A percentile compares a stretch with the other conserved stretches of the same genome.
These are phyloP conservation scores for Pleurotus sapidus DNA, from an alignment of 768 basidiomycete species.

Conservation along the genomic window DNA sequence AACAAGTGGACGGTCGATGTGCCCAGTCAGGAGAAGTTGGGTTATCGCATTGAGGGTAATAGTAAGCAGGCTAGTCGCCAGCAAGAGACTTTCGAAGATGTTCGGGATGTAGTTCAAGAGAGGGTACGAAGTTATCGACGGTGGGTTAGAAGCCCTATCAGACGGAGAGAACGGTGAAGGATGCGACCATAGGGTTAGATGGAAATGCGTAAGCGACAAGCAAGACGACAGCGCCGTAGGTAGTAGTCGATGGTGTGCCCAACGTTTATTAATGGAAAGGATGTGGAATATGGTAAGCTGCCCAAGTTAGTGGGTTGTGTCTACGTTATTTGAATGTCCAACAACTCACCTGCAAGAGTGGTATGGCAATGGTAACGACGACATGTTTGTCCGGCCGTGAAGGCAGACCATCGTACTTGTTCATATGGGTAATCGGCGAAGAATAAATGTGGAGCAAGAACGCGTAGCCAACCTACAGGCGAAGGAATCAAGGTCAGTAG, in stretches of 20 bases:
- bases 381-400: constrained; percentile 73
- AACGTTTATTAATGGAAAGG: constrained; percentile 59
- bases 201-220: constrained; percentile 65
- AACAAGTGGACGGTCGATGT: constrained; percentile 57
- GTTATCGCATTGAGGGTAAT: constrained; percentile 59
- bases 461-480: constrained; percentile 66
- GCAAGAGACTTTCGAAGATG: constrained; percentile 63
- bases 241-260: constrained; percentile 65
- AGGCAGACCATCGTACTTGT: constrained; percentile 39
- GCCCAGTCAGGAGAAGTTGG: constrained; percentile 62
- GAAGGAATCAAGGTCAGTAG: constrained; percentile 1
- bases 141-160: neutral
- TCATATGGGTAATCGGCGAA: constrained; percentile 55
- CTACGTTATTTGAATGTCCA: neutral
- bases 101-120: constrained; percentile 74
- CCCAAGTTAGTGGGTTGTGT: constrained; percentile 16
- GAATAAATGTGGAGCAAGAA: constrained; percentile 76
- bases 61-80: constrained; percentile 56
- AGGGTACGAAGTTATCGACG: constrained; percentile 43
- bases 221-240: constrained; percentile 64
- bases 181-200: constrained; percentile 51
- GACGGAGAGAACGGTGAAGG: constrained; percentile 15
- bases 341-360: constrained; percentile 61
- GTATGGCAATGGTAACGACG: constrained; percentile 69
- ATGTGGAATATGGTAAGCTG: constrained; percentile 60